Evolutionary conservation across 2,329 filamentous ascomycete genomes (phyloP).

Genomic region (Coccinonectria pachysandricola): DNA sequence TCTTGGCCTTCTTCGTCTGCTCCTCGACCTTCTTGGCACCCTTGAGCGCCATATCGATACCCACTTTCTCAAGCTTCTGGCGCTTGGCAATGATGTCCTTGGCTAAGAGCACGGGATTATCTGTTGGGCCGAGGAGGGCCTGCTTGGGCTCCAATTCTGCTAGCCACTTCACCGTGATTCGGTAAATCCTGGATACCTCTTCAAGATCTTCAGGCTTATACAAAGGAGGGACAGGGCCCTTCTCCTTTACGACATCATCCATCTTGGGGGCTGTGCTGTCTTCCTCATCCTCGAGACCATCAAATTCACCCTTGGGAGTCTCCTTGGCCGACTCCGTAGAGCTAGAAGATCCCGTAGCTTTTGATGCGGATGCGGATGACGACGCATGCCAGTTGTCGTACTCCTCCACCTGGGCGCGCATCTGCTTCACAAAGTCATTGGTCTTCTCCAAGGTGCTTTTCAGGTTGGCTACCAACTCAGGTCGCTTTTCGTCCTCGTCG

Average conservation of each 20-base stretch:
- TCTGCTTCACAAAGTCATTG: slow-evolving; percentile 56
- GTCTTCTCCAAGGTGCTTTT: slow-evolving; percentile 63
- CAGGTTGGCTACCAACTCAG: slow-evolving; percentile 56
- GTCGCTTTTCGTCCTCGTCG: slow-evolving; percentile 61
- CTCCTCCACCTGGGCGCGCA: slow-evolving; percentile 60
- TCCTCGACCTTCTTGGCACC: slow-evolving; percentile 47
- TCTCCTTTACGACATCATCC: slow-evolving; percentile 34
- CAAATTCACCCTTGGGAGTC: slow-evolving; percentile 47
- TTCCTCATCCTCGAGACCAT: slow-evolving; percentile 74
- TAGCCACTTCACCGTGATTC: slow-evolving; percentile 62
- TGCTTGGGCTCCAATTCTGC: slow-evolving; percentile 61
- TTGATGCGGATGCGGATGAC: slow-evolving; percentile 38
- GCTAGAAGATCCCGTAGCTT: slow-evolving; percentile 28
- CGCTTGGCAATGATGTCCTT: slow-evolving; percentile 62
- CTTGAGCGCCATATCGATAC: slow-evolving; percentile 61
- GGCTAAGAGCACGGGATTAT: slow-evolving; percentile 64
- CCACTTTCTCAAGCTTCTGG: slow-evolving; percentile 60
- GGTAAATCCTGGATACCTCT: slow-evolving; percentile 50
- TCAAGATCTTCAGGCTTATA: slow-evolving; percentile 67
- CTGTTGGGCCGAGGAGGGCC: slow-evolving; percentile 55
- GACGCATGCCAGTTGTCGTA: slow-evolving; percentile 52
- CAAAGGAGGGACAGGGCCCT: slow-evolving; percentile 49
- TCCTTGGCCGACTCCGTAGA: slow-evolving; percentile 35
- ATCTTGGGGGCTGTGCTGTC: slow-evolving; percentile 32
- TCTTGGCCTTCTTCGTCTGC: slow-evolving; percentile 36